Evolutionary conservation across 306 rosid genomes (phyloP).

Genomic region (Sechiopsis laciniata): DNA sequence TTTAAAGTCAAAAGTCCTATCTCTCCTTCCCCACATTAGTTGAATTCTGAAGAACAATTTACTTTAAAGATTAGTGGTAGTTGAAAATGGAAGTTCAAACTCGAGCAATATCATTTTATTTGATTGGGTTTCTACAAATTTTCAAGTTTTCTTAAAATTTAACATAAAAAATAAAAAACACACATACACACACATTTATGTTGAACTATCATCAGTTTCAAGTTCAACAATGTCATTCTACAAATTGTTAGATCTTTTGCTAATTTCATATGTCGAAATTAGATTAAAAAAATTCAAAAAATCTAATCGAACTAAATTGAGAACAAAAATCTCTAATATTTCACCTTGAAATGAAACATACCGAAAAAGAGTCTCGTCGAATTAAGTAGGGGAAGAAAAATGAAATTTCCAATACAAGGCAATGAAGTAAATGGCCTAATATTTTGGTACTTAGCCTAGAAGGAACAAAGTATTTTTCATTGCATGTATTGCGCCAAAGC

Average conservation of each 20-base stretch:
- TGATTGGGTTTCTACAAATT: no score
- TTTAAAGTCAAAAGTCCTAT: not conserved
- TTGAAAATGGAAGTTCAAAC: not conserved
- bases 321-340: no score
- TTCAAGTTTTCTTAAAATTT: no score
- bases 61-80: not conserved
- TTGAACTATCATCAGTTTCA: no score
- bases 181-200: no score
- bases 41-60: not conserved
- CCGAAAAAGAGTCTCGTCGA: not conserved
- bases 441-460: conserved; percentile 10
- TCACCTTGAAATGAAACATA: not conserved
- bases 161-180: no score
- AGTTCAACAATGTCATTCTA: no score
- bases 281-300: no score
- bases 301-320: no score
- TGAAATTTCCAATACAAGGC: not conserved
- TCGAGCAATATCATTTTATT: no score
- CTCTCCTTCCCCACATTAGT: not conserved
- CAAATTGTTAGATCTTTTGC: no score
- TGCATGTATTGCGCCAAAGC: conserved; percentile 17
- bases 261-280: no score
- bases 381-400: not conserved
- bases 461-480: not conserved
- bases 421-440: not conserved